Conservation (phyloP, 768 basidiomycete genomes). For the Suillus decipiens region DNA sequence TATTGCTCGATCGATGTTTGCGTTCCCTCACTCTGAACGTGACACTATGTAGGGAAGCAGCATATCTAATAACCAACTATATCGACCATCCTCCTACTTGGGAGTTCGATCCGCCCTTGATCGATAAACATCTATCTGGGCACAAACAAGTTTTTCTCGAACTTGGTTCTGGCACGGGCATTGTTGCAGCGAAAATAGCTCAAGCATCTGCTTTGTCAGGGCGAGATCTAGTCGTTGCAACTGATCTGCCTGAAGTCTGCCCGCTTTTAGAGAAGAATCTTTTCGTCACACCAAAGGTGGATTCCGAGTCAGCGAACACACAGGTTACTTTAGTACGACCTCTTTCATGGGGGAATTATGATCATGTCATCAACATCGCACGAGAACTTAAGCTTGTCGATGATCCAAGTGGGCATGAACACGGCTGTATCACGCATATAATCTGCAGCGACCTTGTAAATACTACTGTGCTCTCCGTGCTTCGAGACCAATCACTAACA, state of each 20-base stretch:
- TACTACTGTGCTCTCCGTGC: conserved; percentile 16
- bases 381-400: conserved; percentile 34
- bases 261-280: conserved; percentile 48
- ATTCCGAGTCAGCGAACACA: not conserved
- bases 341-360: conserved; percentile 67
- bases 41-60: conserved; percentile 64
- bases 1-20: conserved; percentile 10
- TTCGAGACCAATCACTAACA: conserved; percentile 5
- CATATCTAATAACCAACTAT: conserved; percentile 61
- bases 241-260: conserved; percentile 79
- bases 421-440: conserved; percentile 55
- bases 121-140: conserved; percentile 17
- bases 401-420: conserved; percentile 12
- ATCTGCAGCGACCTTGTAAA: conserved; percentile 84
- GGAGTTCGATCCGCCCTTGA: conserved; percentile 59
- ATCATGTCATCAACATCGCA: conserved; percentile 44
- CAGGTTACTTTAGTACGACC: conserved; percentile 44
- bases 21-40: conserved; percentile 16
- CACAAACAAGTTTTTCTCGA: conserved; percentile 54
- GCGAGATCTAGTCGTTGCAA: conserved; percentile 46
- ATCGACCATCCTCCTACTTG: conserved; percentile 38
- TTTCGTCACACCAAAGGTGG: conserved; percentile 1
- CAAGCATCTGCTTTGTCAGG: conserved; percentile 35
- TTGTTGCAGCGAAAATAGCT: conserved; percentile 54
- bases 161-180: conserved; percentile 78